These are phyloP conservation scores for Hymenoscyphus occultus DNA, from an alignment of 2,329 filamentous ascomycete genomes.

Conservation along the genomic window DNA sequence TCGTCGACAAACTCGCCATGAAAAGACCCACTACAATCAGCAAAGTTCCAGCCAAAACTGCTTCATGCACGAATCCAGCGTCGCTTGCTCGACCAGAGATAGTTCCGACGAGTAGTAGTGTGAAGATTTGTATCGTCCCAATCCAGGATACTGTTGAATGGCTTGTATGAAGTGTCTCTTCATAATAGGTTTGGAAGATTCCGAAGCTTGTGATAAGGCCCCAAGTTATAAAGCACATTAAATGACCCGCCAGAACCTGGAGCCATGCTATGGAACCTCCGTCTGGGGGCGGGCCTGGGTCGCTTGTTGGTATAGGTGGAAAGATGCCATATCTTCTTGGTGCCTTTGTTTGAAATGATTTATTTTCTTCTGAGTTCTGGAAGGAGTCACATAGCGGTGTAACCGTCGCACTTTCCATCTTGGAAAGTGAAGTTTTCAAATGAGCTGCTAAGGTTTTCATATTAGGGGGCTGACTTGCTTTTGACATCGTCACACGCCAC, in stretches of 20 bases:
- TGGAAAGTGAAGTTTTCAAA: not conserved
- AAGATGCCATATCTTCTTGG: conserved; percentile 1
- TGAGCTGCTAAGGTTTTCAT: not conserved
- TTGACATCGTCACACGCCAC: not conserved
- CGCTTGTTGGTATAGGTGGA: not conserved
- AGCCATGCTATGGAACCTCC: not conserved
- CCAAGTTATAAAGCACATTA: not conserved
- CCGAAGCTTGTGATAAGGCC: conserved; percentile 38
- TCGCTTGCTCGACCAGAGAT: conserved; percentile 35
- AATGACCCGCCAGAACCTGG: not conserved
- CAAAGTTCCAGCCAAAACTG: conserved; percentile 31
- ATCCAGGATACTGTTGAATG: conserved; percentile 43
- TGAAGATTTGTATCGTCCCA: conserved; percentile 40
- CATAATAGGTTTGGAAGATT: conserved; percentile 43
- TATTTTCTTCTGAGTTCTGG: not conserved
- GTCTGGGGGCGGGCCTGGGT: not conserved
- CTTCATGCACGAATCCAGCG: conserved; percentile 38
- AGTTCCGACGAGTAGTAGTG: conserved; percentile 40
- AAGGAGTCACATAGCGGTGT: not conserved
- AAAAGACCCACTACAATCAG: conserved; percentile 41
- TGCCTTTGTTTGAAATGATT: not conserved
- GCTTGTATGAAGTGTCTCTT: conserved; percentile 29
- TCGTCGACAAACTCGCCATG: conserved; percentile 39
- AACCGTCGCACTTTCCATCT: not conserved
- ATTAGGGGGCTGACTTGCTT: not conserved